These are phyloP conservation scores for Trypanosomatidae sp. DNA, from an alignment of 208 protist genomes.

Conservation along the genomic window DNA sequence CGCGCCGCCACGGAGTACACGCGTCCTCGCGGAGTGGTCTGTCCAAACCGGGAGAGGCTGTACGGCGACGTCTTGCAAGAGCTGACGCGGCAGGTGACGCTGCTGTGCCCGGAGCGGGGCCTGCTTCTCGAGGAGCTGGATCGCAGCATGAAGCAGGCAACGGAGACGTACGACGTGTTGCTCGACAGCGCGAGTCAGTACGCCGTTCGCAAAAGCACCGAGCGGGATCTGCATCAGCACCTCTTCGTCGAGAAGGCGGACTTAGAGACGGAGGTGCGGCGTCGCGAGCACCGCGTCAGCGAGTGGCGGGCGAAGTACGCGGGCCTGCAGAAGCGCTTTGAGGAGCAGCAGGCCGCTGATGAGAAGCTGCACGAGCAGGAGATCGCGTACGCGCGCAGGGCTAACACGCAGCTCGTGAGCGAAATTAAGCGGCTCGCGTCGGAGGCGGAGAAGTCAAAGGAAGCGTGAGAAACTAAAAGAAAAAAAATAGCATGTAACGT, in stretches of 20 bases:
- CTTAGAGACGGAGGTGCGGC: slow-evolving; percentile 84
- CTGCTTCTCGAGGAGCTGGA: slow-evolving; percentile 68
- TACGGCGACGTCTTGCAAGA: slow-evolving; percentile 75
- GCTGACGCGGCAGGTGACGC: slow-evolving; percentile 84
- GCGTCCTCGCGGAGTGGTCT: slow-evolving; percentile 61
- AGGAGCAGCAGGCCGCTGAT: slow-evolving; percentile 73
- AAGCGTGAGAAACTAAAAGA: no score
- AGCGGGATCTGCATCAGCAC: slow-evolving; percentile 70
- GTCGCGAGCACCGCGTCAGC: slow-evolving; percentile 84
- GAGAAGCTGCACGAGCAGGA: slow-evolving; percentile 82
- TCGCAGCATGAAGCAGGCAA: slow-evolving; percentile 61
- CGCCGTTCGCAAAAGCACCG: slow-evolving; percentile 85
- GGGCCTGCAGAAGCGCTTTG: slow-evolving; percentile 76
- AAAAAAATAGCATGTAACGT: no score
- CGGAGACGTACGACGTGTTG: slow-evolving; percentile 79
- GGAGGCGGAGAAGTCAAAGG: slow-evolving; percentile 50
- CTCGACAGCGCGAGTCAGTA: slow-evolving; percentile 87
- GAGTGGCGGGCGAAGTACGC: slow-evolving; percentile 84
- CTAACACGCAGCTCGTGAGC: slow-evolving; percentile 82
- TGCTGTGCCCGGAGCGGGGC: slow-evolving; percentile 86
- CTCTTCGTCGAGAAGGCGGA: slow-evolving; percentile 61
- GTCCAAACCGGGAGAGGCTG: slow-evolving; percentile 72
- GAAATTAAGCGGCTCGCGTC: slow-evolving; percentile 86
- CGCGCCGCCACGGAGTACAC: slow-evolving; percentile 63
- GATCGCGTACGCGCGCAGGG: slow-evolving; percentile 84